phyloP scores from a whole-genome alignment of 2,329 filamentous ascomycete species.

The Geosmithia putterillii region DNA sequence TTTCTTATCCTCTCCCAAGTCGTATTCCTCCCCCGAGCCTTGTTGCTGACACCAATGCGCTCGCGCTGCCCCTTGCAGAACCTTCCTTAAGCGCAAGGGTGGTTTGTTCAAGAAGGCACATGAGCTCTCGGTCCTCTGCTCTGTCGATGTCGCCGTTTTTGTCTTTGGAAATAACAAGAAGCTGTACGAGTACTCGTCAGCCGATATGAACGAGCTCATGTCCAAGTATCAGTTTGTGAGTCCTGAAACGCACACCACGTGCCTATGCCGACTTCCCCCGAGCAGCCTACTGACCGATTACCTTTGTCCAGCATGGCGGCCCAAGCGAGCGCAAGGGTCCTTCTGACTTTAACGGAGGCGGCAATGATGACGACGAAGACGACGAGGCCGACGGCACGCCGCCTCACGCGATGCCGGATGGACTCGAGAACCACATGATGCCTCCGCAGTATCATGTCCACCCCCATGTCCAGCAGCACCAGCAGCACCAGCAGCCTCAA shows the following conservation, averaged over 20 bases:
- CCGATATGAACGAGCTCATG: conserved; percentile 85
- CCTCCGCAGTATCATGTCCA: conserved; percentile 3
- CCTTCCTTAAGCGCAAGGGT: conserved; percentile 96
- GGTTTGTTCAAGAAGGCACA: conserved; percentile 99
- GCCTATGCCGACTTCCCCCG: not conserved
- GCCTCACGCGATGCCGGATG: conserved; percentile 46
- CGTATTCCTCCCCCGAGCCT: not conserved
- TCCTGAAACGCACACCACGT: conserved; percentile 11
- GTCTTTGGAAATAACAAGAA: conserved; percentile 99
- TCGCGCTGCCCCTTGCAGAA: conserved; percentile 38
- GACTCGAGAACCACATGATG: conserved; percentile 27
- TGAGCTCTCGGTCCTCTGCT: conserved; percentile 94
- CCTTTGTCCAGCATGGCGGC: conserved; percentile 63
- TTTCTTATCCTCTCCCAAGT: not conserved
- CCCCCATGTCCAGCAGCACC: conserved; percentile 24
- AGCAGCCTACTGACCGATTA: not conserved
- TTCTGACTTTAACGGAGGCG: conserved; percentile 76
- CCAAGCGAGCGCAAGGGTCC: conserved; percentile 96
- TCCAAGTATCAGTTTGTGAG: conserved; percentile 82
- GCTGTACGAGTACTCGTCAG: conserved; percentile 92
- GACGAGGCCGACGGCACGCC: conserved; percentile 58
- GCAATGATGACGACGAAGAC: conserved; percentile 76
- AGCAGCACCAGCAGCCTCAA: not conserved
- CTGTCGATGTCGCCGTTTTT: conserved; percentile 95
- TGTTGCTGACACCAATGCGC: conserved; percentile 1